phyloP scores from a whole-genome alignment of 2,329 filamentous ascomycete species.

The Penicillium freii region DNA sequence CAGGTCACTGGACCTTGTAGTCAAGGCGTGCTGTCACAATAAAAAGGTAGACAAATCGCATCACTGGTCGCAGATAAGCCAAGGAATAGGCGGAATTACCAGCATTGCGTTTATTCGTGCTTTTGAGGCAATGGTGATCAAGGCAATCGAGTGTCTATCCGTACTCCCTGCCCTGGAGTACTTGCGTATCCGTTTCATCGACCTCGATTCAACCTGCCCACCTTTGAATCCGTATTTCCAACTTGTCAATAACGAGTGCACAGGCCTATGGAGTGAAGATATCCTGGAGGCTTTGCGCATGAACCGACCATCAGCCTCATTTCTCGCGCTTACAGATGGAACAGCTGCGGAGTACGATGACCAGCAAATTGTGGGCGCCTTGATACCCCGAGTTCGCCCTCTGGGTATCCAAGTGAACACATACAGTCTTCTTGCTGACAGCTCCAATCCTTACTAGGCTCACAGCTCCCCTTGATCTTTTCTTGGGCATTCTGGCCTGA shows the following conservation, averaged over 20 bases:
- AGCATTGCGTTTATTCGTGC: constrained; percentile 69
- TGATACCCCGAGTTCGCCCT: background rate
- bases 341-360: constrained; percentile 38
- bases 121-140: constrained; percentile 67
- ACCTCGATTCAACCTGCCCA: constrained; percentile 69
- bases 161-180: constrained; percentile 60
- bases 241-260: constrained; percentile 59
- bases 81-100: constrained; percentile 59
- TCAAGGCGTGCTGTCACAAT: constrained; percentile 69
- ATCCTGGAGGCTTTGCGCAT: constrained; percentile 62
- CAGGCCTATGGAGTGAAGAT: constrained; percentile 69
- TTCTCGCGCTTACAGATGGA: constrained; percentile 62
- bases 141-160: constrained; percentile 60
- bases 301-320: constrained; percentile 58
- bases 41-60: background rate
- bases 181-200: constrained; percentile 71
- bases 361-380: background rate
- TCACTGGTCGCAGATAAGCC: background rate
- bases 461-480: background rate
- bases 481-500: background rate
- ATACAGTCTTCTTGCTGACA: background rate
- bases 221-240: constrained; percentile 72
- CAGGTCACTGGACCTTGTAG: constrained; percentile 67
- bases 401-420: background rate
- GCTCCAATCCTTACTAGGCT: background rate